Percentiles rank a stretch among this genome's conserved stretches.
Conservation (phyloP, 139 green algal genomes). For the Pleodorina starrii region DNA sequence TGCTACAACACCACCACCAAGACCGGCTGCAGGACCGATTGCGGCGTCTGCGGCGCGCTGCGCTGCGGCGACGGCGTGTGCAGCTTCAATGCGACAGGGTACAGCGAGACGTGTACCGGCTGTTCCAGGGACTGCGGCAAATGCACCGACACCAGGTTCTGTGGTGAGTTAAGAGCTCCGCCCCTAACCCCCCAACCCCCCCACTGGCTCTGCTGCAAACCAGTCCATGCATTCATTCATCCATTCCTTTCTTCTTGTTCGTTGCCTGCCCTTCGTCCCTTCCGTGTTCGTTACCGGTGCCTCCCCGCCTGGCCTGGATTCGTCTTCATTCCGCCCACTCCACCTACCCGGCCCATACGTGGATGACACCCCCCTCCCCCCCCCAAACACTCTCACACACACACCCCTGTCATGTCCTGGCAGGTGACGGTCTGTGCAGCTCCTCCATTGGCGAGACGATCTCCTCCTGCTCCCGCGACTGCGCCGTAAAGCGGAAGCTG, state of each 20-base stretch:
- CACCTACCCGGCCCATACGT: too few species aligned
- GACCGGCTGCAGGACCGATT: background rate
- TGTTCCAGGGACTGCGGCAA: conserved; percentile 23
- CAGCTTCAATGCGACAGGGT: background rate
- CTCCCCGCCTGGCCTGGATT: too few species aligned
- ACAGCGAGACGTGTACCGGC: background rate
- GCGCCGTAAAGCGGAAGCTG: background rate
- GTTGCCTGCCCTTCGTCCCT: too few species aligned
- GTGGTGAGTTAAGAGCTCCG: too few species aligned
- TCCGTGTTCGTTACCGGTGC: too few species aligned
- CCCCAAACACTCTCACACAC: background rate
- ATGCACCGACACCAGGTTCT: background rate
- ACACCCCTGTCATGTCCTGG: background rate
- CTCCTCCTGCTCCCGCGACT: conserved; percentile 3
- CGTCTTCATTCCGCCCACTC: too few species aligned
- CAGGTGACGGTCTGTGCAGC: conserved; percentile 23
- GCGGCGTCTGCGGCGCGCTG: background rate
- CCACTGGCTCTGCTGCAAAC: too few species aligned
- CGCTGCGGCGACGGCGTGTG: conserved; percentile 1
- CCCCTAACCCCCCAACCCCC: too few species aligned
- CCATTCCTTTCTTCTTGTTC: too few species aligned
- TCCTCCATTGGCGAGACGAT: background rate
- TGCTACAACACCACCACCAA: conserved; percentile 84
- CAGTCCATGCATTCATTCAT: too few species aligned
- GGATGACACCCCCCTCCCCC: background rate